Evolutionary conservation across 2,329 filamentous ascomycete genomes (phyloP).

Genomic region (Thyridium curvatum): DNA sequence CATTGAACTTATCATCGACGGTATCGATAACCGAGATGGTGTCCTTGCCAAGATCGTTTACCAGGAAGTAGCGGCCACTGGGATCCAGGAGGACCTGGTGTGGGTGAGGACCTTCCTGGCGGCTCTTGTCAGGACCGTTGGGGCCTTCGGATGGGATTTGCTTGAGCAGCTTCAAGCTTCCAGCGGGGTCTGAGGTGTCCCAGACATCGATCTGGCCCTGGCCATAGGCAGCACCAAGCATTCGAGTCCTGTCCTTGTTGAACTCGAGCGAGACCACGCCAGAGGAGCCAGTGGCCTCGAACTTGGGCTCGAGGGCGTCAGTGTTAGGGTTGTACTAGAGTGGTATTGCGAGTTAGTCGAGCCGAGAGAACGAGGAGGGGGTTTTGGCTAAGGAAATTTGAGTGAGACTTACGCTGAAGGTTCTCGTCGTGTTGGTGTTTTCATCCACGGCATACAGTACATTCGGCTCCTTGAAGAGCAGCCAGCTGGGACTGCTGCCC

Average conservation of each 20-base stretch:
- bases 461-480: conserved; percentile 31
- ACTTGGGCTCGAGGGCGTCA: conserved; percentile 20
- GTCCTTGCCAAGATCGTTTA: conserved; percentile 44
- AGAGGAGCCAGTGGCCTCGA: conserved; percentile 24
- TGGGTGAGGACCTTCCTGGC: conserved; percentile 29
- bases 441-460: conserved; percentile 42
- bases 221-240: conserved; percentile 38
- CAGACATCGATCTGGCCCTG: conserved; percentile 37
- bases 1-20: conserved; percentile 28
- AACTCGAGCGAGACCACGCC: conserved; percentile 43
- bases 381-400: too few relatives aligned
- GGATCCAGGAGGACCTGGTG: conserved; percentile 44
- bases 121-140: conserved; percentile 23
- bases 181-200: conserved; percentile 27
- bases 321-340: conserved; percentile 22
- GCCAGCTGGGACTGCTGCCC: conserved; percentile 35
- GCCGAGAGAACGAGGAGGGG: background rate
- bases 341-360: background rate
- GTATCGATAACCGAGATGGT: conserved; percentile 38
- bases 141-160: conserved; percentile 23
- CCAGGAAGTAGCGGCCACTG: conserved; percentile 39
- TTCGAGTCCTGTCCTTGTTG: conserved; percentile 33
- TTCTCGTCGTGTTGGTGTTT: conserved; percentile 29
- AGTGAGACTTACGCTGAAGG: conserved; percentile 24
- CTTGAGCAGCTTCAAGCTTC: conserved; percentile 29